Conservation (phyloP, 345 rosid genomes). For the Salix purpurea region DNA sequence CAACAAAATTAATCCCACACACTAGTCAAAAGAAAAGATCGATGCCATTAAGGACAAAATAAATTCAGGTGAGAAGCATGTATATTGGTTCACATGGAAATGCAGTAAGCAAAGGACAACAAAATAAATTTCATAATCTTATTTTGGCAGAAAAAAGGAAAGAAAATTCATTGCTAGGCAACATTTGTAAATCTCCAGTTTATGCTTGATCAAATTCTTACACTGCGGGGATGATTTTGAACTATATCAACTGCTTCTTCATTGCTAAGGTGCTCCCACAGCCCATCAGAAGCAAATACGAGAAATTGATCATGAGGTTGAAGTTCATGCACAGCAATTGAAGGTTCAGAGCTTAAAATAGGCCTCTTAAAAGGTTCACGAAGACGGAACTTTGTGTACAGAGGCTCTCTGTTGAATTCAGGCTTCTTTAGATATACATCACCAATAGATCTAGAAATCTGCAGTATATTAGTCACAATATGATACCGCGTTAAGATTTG, state of each 20-base stretch:
- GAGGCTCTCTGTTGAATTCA: slow-evolving; percentile 30
- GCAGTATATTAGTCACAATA: not conserved
- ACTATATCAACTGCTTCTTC: slow-evolving; percentile 35
- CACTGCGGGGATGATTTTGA: slow-evolving; percentile 26
- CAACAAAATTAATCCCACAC: too few species aligned
- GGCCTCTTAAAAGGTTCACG: slow-evolving; percentile 31
- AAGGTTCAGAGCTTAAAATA: slow-evolving; percentile 31
- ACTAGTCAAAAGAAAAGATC: too few species aligned
- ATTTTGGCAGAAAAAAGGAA: too few species aligned
- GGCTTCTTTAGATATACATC: slow-evolving; percentile 32
- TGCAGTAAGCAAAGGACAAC: not conserved
- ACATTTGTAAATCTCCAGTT: too few species aligned
- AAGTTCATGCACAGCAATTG: slow-evolving; percentile 21
- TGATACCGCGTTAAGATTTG: not conserved
- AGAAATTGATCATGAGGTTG: slow-evolving; percentile 28
- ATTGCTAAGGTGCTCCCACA: slow-evolving; percentile 35
- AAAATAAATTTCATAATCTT: not conserved
- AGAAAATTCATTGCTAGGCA: too few species aligned
- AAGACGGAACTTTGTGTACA: slow-evolving; percentile 28
- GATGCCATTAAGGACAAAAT: too few species aligned
- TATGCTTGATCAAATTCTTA: not conserved
- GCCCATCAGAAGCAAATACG: slow-evolving; percentile 31
- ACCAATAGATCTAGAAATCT: slow-evolving; percentile 35
- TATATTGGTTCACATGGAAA: not conserved
- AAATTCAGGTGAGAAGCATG: not conserved